Evolutionary conservation across 1,139 yeast genomes (phyloP).

Genomic region (Yamadazyma triangularis): DNA sequence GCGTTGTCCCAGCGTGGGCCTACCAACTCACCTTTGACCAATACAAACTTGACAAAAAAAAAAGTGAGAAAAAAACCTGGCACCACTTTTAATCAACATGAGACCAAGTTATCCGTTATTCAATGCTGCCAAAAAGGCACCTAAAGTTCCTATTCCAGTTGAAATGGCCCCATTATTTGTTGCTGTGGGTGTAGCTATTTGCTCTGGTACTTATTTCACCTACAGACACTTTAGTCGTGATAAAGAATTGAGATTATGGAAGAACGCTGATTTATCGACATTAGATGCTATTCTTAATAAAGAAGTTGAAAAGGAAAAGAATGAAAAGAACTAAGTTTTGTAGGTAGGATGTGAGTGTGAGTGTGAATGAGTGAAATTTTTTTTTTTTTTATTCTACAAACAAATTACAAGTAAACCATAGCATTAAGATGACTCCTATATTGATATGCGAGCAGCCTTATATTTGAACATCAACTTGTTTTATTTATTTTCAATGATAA

Average conservation of each 20-base stretch:
- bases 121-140: conserved; percentile 37
- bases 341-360: too few species aligned
- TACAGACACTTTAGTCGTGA: conserved; percentile 70
- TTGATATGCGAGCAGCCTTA: too few species aligned
- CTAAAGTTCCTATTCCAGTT: conserved; percentile 49
- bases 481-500: too few species aligned
- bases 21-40: not conserved
- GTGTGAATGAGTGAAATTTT: too few species aligned
- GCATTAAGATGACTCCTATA: too few species aligned
- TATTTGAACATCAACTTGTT: too few species aligned
- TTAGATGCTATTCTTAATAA: conserved; percentile 58
- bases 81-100: conserved; percentile 56
- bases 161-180: conserved; percentile 73
- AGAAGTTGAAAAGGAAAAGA: conserved; percentile 33
- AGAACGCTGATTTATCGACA: conserved; percentile 56
- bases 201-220: conserved; percentile 64
- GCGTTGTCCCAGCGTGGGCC: too few species aligned
- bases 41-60: not conserved
- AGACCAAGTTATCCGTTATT: conserved; percentile 52
- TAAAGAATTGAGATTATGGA: conserved; percentile 63
- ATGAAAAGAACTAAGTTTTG: conserved; percentile 76
- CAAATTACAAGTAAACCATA: too few species aligned
- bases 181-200: conserved; percentile 59
- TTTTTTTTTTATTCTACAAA: too few species aligned
- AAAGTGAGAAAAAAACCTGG: conserved; percentile 40